A percentile compares a stretch with the other conserved stretches of the same genome.
Conservation (phyloP, 225 moss, liverwort and hornwort genomes). For the Rhytidiadelphus loreus region DNA sequence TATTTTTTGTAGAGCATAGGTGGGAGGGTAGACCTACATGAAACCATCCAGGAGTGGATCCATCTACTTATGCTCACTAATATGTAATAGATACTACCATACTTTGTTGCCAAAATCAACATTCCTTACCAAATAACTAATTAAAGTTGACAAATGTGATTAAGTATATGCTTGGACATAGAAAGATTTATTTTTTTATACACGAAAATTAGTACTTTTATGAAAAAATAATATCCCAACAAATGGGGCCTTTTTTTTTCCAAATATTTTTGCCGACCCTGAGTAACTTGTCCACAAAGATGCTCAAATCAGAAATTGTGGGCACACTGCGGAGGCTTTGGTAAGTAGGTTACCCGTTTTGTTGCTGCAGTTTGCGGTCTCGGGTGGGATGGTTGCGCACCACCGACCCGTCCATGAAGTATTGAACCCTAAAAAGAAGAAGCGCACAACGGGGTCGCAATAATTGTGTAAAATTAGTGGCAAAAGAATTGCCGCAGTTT, state of each 20-base stretch:
- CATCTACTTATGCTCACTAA: not conserved
- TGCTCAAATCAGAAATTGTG: too few species aligned
- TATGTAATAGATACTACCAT: not conserved
- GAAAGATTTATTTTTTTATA: not conserved
- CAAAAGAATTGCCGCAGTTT: not conserved
- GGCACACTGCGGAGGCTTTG: not conserved
- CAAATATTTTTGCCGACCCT: not conserved
- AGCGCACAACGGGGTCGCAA: not conserved
- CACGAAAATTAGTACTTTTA: not conserved
- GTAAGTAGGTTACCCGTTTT: not conserved
- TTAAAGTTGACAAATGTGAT: not conserved
- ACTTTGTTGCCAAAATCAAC: fast-evolving
- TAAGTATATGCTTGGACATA: not conserved
- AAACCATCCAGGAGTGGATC: not conserved
- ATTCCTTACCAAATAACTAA: not conserved
- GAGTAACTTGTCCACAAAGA: not conserved
- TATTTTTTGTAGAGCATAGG: too few species aligned
- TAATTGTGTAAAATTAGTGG: not conserved
- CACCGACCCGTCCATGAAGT: not conserved
- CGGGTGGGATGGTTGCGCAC: not conserved
- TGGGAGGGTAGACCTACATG: too few species aligned
- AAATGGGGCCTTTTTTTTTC: not conserved
- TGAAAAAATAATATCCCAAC: not conserved
- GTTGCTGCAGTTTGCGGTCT: not conserved
- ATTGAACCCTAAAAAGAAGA: not conserved